Percentiles rank a stretch among this genome's conserved stretches.
phyloP scores from a whole-genome alignment of 1,284 basidiomycete species.

The Singerocomus inundabilis region DNA sequence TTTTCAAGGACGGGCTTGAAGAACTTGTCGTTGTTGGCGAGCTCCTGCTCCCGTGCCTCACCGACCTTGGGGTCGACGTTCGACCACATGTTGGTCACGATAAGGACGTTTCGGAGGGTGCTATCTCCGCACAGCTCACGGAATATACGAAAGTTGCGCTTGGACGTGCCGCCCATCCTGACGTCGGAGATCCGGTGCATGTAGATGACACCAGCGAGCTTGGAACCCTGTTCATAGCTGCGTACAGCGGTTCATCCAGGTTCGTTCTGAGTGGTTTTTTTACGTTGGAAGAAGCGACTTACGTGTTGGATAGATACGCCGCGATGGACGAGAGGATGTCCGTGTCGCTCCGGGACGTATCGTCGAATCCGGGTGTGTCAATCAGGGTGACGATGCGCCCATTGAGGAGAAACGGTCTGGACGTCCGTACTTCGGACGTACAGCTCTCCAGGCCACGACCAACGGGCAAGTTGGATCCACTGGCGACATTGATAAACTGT shows the following conservation, averaged over 20 bases:
- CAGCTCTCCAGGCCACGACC: constrained; percentile 37
- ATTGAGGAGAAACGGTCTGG: constrained; percentile 32
- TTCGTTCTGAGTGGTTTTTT: no score
- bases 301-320: constrained; percentile 36
- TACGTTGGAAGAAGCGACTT: no score
- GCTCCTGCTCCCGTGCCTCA: constrained; percentile 36
- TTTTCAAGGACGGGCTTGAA: constrained; percentile 42
- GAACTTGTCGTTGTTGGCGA: constrained; percentile 40
- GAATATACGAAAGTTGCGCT: constrained; percentile 51
- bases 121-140: constrained; percentile 50
- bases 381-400: constrained; percentile 35
- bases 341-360: constrained; percentile 38
- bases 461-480: constrained; percentile 34
- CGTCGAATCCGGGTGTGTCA: constrained; percentile 44
- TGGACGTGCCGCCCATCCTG: constrained; percentile 50
- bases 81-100: constrained; percentile 55
- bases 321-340: constrained; percentile 40
- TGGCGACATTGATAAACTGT: constrained; percentile 38
- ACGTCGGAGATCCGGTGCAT: constrained; percentile 55
- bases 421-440: constrained; percentile 34
- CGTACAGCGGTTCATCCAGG: neutral
- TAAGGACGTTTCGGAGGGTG: constrained; percentile 46
- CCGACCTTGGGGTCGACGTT: constrained; percentile 37
- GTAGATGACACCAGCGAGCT: constrained; percentile 52
- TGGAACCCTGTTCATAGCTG: constrained; percentile 41